phyloP scores from a whole-genome alignment of 2,329 filamentous ascomycete genomes.

The Hirsutella thompsonii region DNA sequence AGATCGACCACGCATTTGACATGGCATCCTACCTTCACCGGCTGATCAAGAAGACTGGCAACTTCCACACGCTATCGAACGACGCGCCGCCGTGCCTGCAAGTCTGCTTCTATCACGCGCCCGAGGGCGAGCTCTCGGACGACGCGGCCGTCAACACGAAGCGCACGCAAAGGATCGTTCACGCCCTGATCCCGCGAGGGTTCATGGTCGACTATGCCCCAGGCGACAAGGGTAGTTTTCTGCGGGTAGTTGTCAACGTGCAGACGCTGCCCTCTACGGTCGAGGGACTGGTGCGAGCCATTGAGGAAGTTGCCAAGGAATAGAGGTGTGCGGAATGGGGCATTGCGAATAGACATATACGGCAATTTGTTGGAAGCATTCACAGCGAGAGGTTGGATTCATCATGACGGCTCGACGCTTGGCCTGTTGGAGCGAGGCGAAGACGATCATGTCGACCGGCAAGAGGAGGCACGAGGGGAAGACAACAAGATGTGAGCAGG shows the following conservation, averaged over 20 bases:
- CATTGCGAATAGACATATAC: neutral
- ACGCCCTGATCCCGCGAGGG: constrained; percentile 32
- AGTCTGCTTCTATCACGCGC: constrained; percentile 84
- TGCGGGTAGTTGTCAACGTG: constrained; percentile 46
- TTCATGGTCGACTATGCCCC: constrained; percentile 53
- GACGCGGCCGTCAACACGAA: constrained; percentile 32
- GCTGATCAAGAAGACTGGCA: constrained; percentile 36
- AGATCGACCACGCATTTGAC: constrained; percentile 61
- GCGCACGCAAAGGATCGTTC: constrained; percentile 34
- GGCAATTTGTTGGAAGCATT: too few species aligned
- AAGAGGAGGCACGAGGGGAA: too few species aligned
- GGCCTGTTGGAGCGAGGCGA: too few species aligned
- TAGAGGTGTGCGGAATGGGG: too few species aligned
- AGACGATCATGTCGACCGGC: too few species aligned
- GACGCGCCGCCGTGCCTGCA: constrained; percentile 81
- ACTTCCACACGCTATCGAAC: constrained; percentile 61
- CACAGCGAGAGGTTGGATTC: too few species aligned
- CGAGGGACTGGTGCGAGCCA: constrained; percentile 37
- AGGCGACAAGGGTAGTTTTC: constrained; percentile 40
- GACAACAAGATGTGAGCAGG: too few species aligned
- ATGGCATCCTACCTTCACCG: constrained; percentile 56
- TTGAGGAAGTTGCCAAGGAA: constrained; percentile 33
- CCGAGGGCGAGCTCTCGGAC: constrained; percentile 31
- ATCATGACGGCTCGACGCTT: too few species aligned
- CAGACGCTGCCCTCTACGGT: constrained; percentile 40